phyloP scores from a whole-genome alignment of 306 rosid genomes.

The Rubus parviflorus region DNA sequence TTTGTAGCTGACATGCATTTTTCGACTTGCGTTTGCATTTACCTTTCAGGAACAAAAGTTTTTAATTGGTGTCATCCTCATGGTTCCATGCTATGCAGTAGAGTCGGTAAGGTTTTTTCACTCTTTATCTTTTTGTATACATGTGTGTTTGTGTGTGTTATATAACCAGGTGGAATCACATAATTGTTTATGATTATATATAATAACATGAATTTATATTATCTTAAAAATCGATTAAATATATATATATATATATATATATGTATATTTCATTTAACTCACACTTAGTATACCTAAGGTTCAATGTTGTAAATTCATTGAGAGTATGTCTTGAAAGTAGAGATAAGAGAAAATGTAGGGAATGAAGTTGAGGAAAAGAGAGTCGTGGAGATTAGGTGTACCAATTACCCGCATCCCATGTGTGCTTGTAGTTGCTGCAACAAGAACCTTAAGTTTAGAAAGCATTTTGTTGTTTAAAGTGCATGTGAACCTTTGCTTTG shows the following conservation, averaged over 20 bases:
- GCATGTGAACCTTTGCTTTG: not conserved
- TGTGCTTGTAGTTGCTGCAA: not conserved
- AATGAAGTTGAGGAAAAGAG: not conserved
- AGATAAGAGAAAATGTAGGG: not conserved
- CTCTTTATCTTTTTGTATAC: not conserved
- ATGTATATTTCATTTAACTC: not conserved
- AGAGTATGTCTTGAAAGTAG: not conserved
- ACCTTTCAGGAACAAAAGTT: conserved; percentile 78
- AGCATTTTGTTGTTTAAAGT: not conserved
- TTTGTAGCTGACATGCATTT: conserved; percentile 4
- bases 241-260: not conserved
- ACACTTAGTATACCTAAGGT: not conserved
- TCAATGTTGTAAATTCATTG: not conserved
- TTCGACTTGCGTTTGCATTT: conserved; percentile 16
- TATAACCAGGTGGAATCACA: not conserved
- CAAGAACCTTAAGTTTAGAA: not conserved
- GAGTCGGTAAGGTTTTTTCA: conserved; percentile 73
- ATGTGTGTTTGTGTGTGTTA: not conserved
- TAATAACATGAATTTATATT: not conserved
- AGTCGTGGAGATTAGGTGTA: not conserved
- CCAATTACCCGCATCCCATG: not conserved
- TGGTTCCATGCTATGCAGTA: conserved; percentile 96
- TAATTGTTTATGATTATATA: not conserved
- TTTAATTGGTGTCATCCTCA: conserved; percentile 83
- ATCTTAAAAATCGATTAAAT: not conserved